These are phyloP conservation scores for Niebla homalea DNA, from an alignment of 495 filamentous ascomycete genomes.

Conservation along the genomic window DNA sequence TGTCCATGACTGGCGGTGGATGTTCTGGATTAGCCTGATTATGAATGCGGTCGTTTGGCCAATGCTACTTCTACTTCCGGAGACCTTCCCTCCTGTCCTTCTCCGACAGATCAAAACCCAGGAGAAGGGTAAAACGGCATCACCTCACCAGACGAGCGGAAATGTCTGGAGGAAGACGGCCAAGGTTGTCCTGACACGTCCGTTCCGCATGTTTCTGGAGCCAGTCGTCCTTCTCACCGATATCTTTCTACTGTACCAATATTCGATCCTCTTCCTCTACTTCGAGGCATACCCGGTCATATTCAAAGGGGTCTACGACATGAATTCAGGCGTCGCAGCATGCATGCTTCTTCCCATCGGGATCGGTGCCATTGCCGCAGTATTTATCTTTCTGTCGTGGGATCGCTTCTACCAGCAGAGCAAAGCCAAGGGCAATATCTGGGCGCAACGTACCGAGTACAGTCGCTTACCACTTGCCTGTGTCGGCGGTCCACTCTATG, in stretches of 20 bases:
- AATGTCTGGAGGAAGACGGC: neutral
- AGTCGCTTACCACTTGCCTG: constrained; percentile 30
- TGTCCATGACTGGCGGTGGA: neutral
- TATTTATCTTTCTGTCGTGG: constrained; percentile 28
- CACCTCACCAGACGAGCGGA: neutral
- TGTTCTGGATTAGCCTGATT: neutral
- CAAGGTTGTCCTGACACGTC: constrained; percentile 29
- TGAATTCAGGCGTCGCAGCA: constrained; percentile 25
- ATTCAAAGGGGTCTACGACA: constrained; percentile 31
- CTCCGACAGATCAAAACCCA: neutral
- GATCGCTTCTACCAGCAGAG: constrained; percentile 25
- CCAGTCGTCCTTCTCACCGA: constrained; percentile 43
- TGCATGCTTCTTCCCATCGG: constrained; percentile 27
- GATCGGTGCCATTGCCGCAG: constrained; percentile 22
- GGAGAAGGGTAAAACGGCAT: neutral
- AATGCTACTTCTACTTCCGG: neutral
- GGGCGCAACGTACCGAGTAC: constrained; percentile 29
- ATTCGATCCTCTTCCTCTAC: constrained; percentile 52
- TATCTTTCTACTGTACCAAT: constrained; percentile 41
- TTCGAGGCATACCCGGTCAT: constrained; percentile 45
- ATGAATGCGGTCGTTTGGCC: neutral
- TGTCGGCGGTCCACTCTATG: constrained; percentile 27
- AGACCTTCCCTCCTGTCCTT: neutral
- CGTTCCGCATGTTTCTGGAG: constrained; percentile 43
- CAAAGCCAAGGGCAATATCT: constrained; percentile 24